Evolutionary conservation across 148 eudicot genomes (phyloP), one percentile per base, ranked within the genome.

Genomic region (Talinum fruticosum): DNA sequence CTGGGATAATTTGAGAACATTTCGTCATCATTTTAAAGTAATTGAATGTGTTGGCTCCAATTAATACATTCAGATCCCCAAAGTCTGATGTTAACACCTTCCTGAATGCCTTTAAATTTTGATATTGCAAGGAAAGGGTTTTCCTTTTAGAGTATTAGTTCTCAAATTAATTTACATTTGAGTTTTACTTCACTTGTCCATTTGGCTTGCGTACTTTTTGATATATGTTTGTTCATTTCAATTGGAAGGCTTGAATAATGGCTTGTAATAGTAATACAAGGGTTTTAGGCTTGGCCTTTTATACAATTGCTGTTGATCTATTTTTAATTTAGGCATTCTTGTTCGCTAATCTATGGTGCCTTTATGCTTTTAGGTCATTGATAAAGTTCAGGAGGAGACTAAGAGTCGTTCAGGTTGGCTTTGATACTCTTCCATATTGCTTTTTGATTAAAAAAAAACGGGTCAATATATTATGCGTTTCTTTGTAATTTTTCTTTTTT

Each of bases 311-410:
- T 69, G 72, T 69, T 37, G 5, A 34, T 69, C 1, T 24, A 10
- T 69, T 35, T 67, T 5, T 15, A 1, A 7, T 16, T 1, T 47
- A 7, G 26, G 6, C 1, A 14, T 66, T 32, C 14, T n/a, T 69
- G 62, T 24, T 69, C 61, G 28, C 80, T 49, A 82, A 70, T 61
- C 38, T 33, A 3, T 47, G 74, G 38, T 10, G 23, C 74, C 49
- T 32, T 74, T 51, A 45, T 79, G 16, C 44, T 77, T 72, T 65
- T 36, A 91, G 97, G 97, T 91, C 61, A 90, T 90, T 83, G 97
- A 91, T 78, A 91, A 91, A 83, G 97, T 91, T 79, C 97, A 91
- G 76, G 97, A 91, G 79, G 96, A 91, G 79, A 84, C 84, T 8
- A 88, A 91, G 81, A 90, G 74, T 78, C 97, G 93, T 71, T 30